Base-by-base conservation (phyloP, 2,329 filamentous ascomycete species). In the Aspergillus ochraceus region DNA sequence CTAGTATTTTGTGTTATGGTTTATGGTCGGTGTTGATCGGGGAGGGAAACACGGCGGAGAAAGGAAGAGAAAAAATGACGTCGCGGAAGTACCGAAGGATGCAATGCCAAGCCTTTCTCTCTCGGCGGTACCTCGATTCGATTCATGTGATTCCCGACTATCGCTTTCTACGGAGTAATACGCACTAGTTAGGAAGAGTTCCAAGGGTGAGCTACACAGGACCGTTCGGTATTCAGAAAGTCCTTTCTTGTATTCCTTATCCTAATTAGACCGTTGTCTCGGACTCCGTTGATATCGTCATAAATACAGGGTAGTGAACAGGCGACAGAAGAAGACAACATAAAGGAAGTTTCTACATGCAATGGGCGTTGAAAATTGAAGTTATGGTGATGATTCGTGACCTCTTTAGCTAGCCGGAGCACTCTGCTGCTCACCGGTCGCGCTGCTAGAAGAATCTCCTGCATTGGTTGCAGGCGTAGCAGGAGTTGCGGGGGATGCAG, bases 321-420 rank as follows among this genome's bases (percentile, higher is more conserved):
- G 12, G 49, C 11, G 20, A 54, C 24, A n/a, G 24, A 24, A 19
- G 20, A 51, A 50, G 20, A 47, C 12, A 10, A 49, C 47, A 54
- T 24, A 42, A 51, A 61, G 20, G 14, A 12, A 32, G 29, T 22
- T 49, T 55, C 57, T 59, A 59, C 57, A 61, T 59, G 51, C 49
- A 59, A 36, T 17, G 51, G 24, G 36, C 36, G 36, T 42, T 14
- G 17, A 39, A 26, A 26, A 39, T 47, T 36, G 46, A 51, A 24
- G 36, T 17, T 46, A 55, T 45, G 26, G 22, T 24, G 26, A 12
- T 20, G 24, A 30, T 29, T 39, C 39, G 14, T 29, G 42, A 47
- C 6, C 39, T 36, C 10, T 19, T 66, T 68, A 76, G 55, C 70
- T 74, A 32, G 68, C 54, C 22, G 73, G 67, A 29, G 71, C 68